A percentile compares a stretch with the other conserved stretches of the same genome.
Evolutionary conservation across 2,329 filamentous ascomycete species (phyloP).

Genomic region (Ophiostoma piceae): DNA sequence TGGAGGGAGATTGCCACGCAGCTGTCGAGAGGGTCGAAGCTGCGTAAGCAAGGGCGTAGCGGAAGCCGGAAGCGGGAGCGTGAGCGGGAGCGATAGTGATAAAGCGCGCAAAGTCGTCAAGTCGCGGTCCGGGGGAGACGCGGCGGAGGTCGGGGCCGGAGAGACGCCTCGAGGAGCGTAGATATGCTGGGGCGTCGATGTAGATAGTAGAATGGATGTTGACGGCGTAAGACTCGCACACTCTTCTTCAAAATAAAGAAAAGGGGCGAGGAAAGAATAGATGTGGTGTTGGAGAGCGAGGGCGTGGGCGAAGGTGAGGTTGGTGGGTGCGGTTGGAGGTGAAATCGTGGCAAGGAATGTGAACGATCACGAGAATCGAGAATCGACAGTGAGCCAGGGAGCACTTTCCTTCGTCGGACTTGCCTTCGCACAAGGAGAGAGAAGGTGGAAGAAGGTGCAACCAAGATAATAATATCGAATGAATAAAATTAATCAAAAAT

Average conservation of each 20-base stretch:
- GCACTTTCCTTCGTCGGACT: conserved; percentile 17
- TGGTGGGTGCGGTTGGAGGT: background rate
- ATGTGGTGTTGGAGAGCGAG: background rate
- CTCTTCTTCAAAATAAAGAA: conserved; percentile 1
- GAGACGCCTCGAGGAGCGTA: background rate
- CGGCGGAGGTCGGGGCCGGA: background rate
- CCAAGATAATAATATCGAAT: conserved; percentile 12
- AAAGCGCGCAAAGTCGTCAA: background rate
- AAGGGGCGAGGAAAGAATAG: background rate
- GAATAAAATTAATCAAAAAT: background rate
- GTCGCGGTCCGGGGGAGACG: conserved; percentile 15
- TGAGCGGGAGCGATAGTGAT: background rate
- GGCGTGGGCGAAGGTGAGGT: conserved; percentile 12
- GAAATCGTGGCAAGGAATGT: conserved; percentile 11
- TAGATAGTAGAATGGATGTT: background rate
- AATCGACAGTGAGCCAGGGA: conserved; percentile 1
- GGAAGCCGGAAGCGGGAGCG: background rate
- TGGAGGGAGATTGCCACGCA: conserved; percentile 19
- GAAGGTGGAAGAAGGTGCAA: conserved; percentile 1
- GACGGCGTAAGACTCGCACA: background rate
- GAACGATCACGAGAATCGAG: conserved; percentile 9
- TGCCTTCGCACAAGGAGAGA: conserved; percentile 15
- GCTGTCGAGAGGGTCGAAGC: conserved; percentile 19
- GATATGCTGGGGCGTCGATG: background rate
- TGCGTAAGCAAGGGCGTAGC: conserved; percentile 16